These are phyloP conservation scores for Boletus holoroseus DNA, from an alignment of 1,284 basidiomycete species.

Conservation along the genomic window DNA sequence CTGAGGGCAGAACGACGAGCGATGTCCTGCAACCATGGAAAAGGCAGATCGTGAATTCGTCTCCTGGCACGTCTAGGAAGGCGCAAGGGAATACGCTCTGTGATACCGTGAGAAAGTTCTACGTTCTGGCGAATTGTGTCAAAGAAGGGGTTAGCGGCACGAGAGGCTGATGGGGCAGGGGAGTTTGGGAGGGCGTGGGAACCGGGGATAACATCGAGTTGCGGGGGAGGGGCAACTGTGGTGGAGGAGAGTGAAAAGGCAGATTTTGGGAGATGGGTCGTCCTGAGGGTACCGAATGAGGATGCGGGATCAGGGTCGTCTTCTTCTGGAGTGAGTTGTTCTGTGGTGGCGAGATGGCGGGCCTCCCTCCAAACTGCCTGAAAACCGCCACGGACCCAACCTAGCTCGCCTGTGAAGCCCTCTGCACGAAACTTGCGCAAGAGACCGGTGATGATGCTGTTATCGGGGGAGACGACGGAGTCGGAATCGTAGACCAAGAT, in stretches of 20 bases:
- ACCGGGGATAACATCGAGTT: slow-evolving; percentile 6
- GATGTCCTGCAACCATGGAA: slow-evolving; percentile 75
- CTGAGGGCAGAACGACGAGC: slow-evolving; percentile 44
- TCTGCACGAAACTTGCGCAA: slow-evolving; percentile 78
- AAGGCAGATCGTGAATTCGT: slow-evolving; percentile 73
- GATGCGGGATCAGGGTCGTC: slow-evolving; percentile 41
- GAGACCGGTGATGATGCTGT: slow-evolving; percentile 72
- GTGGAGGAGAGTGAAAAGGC: slow-evolving; percentile 63
- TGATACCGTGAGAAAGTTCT: slow-evolving; percentile 82
- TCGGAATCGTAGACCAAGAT: slow-evolving; percentile 86
- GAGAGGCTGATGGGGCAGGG: slow-evolving; percentile 17
- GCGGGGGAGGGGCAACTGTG: slow-evolving; percentile 19
- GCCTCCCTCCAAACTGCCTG: slow-evolving; percentile 58
- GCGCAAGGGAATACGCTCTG: slow-evolving; percentile 74
- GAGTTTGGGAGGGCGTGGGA: slow-evolving; percentile 22
- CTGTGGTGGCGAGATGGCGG: slow-evolving; percentile 48
- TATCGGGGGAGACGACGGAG: slow-evolving; percentile 51
- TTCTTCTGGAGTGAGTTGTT: slow-evolving; percentile 43
- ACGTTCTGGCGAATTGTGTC: slow-evolving; percentile 94
- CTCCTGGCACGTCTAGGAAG: slow-evolving; percentile 59
- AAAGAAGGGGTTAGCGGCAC: slow-evolving; percentile 74
- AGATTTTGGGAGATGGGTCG: slow-evolving; percentile 56
- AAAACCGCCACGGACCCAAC: slow-evolving; percentile 80
- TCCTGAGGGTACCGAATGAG: slow-evolving; percentile 41
- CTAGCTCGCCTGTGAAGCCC: slow-evolving; percentile 60